These are phyloP conservation scores for Pseudogymnoascus sp. DNA, from an alignment of 2,329 filamentous ascomycete genomes.

Conservation along the genomic window DNA sequence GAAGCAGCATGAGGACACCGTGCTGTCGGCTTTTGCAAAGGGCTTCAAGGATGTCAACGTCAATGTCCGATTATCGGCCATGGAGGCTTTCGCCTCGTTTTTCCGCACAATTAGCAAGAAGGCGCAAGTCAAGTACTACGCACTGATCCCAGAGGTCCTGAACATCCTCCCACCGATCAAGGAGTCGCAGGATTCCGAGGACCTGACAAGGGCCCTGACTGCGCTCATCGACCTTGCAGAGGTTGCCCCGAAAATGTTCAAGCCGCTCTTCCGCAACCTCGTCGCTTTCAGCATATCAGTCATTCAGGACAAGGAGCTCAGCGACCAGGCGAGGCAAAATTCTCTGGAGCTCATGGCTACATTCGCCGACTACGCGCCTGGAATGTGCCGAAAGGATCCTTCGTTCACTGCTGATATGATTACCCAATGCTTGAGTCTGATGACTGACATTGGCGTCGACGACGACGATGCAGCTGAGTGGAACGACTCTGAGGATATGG, in stretches of 20 bases:
- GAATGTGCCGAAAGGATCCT: constrained; percentile 91
- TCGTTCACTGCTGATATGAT: constrained; percentile 95
- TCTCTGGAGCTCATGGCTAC: constrained; percentile 96
- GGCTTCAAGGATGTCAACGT: constrained; percentile 74
- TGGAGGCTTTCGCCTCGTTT: constrained; percentile 95
- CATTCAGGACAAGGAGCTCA: constrained; percentile 91
- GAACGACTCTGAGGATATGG: constrained; percentile 88
- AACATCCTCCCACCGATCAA: constrained; percentile 94
- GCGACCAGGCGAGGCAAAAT: constrained; percentile 85
- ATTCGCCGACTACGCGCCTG: constrained; percentile 88
- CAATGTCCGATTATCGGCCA: constrained; percentile 82
- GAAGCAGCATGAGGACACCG: constrained; percentile 87
- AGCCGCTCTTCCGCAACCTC: constrained; percentile 82
- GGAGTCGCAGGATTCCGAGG: constrained; percentile 81
- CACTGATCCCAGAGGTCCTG: constrained; percentile 80
- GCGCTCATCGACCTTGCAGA: constrained; percentile 92
- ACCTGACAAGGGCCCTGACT: constrained; percentile 81
- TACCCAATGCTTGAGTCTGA: constrained; percentile 91
- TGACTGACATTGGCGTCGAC: constrained; percentile 93
- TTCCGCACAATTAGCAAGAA: constrained; percentile 89
- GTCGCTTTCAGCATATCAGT: constrained; percentile 91
- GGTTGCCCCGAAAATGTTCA: constrained; percentile 96
- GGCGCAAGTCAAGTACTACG: constrained; percentile 78
- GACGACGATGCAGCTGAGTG: constrained; percentile 94
- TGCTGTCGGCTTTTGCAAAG: constrained; percentile 78